A percentile compares a stretch with the other conserved stretches of the same genome.
Conservation (phyloP, 176 grass and related monocot genomes). For the Otatea glauca region DNA sequence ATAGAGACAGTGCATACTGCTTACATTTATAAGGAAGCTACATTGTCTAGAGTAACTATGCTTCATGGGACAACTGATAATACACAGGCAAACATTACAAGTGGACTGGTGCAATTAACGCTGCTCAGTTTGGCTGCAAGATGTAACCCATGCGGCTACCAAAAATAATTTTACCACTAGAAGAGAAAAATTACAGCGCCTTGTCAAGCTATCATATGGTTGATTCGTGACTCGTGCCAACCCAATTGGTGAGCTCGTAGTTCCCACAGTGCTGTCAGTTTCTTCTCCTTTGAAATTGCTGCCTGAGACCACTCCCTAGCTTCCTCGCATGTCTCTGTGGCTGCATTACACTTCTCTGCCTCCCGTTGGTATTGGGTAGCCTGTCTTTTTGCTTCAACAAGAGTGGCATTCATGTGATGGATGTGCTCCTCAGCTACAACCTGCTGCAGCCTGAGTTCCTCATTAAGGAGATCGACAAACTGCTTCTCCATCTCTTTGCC, state of each 20-base stretch:
- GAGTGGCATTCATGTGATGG: slow-evolving; percentile 80
- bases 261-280: slow-evolving; percentile 79
- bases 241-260: slow-evolving; percentile 72
- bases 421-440: slow-evolving; percentile 79
- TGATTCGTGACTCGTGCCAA: slow-evolving; percentile 59
- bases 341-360: slow-evolving; percentile 86
- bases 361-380: slow-evolving; percentile 88
- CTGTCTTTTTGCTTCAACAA: slow-evolving; percentile 79
- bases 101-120: slow-evolving; percentile 28
- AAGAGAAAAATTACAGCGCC: slow-evolving; percentile 17
- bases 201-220: slow-evolving; percentile 37
- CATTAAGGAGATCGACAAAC: slow-evolving; percentile 80
- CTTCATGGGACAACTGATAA: slow-evolving; percentile 22
- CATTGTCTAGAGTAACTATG: slow-evolving; percentile 25
- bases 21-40: slow-evolving; percentile 46
- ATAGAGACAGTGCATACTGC: slow-evolving; percentile 21
- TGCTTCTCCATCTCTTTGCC: slow-evolving; percentile 87
- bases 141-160: slow-evolving; percentile 24
- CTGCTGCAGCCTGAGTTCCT: slow-evolving; percentile 93
- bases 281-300: slow-evolving; percentile 76
- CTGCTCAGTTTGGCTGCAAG: slow-evolving; percentile 23
- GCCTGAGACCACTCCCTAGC: slow-evolving; percentile 69
- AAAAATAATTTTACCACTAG: slow-evolving; percentile 41
- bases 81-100: slow-evolving; percentile 45
- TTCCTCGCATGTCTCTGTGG: slow-evolving; percentile 92